Conservation (phyloP, 768 basidiomycete species). For the Boletus rufocinnamomeus region DNA sequence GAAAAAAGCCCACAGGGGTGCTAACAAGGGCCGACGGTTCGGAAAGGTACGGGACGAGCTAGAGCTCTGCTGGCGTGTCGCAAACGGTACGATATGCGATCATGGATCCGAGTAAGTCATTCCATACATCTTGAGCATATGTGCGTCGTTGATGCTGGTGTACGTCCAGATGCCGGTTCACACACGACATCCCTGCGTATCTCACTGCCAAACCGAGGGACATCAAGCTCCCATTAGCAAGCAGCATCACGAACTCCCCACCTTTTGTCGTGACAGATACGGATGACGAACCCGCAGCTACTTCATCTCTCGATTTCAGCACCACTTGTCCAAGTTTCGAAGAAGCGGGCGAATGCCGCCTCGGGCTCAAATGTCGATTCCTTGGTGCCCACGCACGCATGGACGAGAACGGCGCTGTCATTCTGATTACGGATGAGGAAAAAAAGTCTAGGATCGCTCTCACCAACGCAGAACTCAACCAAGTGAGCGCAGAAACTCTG, state of each 20-base stretch:
- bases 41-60: conserved; percentile 76
- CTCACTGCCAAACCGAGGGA: conserved; percentile 76
- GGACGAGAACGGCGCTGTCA: conserved; percentile 46
- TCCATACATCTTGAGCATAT: neutral
- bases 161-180: conserved; percentile 65
- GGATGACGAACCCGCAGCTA: neutral
- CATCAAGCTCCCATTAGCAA: conserved; percentile 55
- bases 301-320: conserved; percentile 22
- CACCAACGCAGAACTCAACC: conserved; percentile 68
- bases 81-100: conserved; percentile 68
- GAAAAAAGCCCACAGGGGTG: conserved; percentile 73
- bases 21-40: conserved; percentile 83
- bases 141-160: neutral
- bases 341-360: conserved; percentile 34
- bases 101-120: conserved; percentile 61
- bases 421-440: conserved; percentile 55
- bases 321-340: conserved; percentile 31
- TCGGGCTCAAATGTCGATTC: conserved; percentile 89
- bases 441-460: conserved; percentile 52
- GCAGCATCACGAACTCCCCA: conserved; percentile 44
- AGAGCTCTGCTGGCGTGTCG: conserved; percentile 81
- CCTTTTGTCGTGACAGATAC: conserved; percentile 49
- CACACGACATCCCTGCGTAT: conserved; percentile 77
- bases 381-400: conserved; percentile 71
- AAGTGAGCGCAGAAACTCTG: conserved; percentile 54